Percentiles rank a stretch among this genome's conserved stretches.
phyloP scores from a whole-genome alignment of 2,329 filamentous ascomycete genomes.

The Penicillium decumbens region DNA sequence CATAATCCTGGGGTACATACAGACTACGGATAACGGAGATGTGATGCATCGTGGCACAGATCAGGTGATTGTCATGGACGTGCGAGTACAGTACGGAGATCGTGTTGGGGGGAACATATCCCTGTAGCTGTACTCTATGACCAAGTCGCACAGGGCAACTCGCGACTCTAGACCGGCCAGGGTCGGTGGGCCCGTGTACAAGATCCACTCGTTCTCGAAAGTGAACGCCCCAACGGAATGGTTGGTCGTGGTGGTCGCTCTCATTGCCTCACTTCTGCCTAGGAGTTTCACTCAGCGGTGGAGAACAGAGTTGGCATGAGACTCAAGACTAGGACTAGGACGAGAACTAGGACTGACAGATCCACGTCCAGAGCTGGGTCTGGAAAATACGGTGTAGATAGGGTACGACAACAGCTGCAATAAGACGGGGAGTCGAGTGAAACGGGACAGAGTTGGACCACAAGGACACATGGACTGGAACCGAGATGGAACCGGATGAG shows the following conservation, averaged over 20 bases:
- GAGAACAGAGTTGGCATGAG: conserved; percentile 7
- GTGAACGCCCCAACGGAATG: conserved; percentile 9
- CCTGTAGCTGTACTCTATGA: no score
- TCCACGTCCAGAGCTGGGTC: neutral
- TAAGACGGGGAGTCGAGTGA: neutral
- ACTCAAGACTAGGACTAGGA: no score
- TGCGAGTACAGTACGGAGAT: no score
- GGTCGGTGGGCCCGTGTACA: conserved; percentile 13
- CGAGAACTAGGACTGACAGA: neutral
- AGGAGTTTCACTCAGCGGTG: conserved; percentile 1
- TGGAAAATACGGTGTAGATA: conserved; percentile 3
- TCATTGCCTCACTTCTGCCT: conserved; percentile 27
- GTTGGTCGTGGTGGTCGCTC: conserved; percentile 18
- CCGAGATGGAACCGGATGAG: conserved; percentile 3
- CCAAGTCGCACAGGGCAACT: conserved; percentile 6
- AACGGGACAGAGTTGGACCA: conserved; percentile 1
- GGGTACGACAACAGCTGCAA: neutral
- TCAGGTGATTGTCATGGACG: conserved; percentile 9
- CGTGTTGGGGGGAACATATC: no score
- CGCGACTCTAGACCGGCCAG: conserved; percentile 1
- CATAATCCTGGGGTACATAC: conserved; percentile 22
- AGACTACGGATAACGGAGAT: neutral
- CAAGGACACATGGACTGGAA: neutral
- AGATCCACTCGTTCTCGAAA: conserved; percentile 24
- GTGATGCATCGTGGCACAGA: conserved; percentile 1